Base-by-base conservation (phyloP, 208 protist species). In the Trypanosoma scelopori region DNA sequence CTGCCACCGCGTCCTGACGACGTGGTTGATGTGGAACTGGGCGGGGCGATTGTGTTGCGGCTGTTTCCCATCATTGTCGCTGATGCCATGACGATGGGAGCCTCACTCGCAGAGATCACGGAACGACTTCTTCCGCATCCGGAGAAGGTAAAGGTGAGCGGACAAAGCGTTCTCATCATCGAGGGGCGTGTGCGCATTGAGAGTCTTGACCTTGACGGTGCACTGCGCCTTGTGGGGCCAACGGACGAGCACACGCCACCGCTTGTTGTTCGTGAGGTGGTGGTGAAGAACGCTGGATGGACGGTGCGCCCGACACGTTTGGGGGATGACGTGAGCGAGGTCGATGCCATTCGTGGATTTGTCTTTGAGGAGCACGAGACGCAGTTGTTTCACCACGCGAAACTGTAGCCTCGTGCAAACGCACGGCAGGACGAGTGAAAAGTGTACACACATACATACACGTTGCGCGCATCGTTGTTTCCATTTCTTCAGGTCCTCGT, bases 271-370 rank as follows among this genome's bases (percentile, higher is more conserved):
- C 55, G 67, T 9, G 58, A 59, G 5, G 53, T 91, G 41, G 69
- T 20, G 1, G 81, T 94, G 43, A 48, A 61, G 13, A 93, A 93
- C 53, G 59, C 45, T 0, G 72, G 78, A 0, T 93, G 86, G 88
- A 30, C 53, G 25, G 65, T 91, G 49, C 76, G 72, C 30, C 41
- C 61, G 1, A 49, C 75, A 23, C 25, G 15, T 45, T 27, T 41
- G 70, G 32, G 45, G n/a, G 23, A 55, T 39, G 39, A 58, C 45
- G 5, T 59, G 27, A 55, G 49, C 0, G 82, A 91, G 61, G 74
- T 79, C 5, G 74, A 89, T 42, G 71, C 45, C n/a, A 90, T 96
- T 41, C 85, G 91, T 6, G 91, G 91, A 18, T 96, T 85, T 74
- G 64, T 81, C n/a, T 64, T 96, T 30, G 74, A 85, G 37, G 84